These are phyloP conservation scores for Candida caryicola DNA, from an alignment of 805 yeast species.

Conservation along the genomic window DNA sequence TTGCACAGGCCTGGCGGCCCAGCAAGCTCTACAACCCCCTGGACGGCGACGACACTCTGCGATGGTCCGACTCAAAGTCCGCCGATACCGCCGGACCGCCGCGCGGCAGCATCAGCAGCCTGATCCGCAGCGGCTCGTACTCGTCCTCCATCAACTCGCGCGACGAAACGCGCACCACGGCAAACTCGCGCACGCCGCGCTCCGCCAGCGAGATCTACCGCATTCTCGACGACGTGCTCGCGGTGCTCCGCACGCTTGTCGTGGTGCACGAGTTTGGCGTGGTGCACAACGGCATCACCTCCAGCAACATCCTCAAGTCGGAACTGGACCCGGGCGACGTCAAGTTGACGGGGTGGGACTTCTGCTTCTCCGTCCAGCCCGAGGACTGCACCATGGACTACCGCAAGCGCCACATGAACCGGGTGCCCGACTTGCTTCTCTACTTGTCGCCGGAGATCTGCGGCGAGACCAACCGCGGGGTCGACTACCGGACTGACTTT, in stretches of 20 bases:
- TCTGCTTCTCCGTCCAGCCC: slow-evolving; percentile 36
- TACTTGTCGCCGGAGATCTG: slow-evolving; percentile 52
- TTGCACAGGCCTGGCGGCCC: slow-evolving; percentile 1
- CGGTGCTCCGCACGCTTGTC: slow-evolving; percentile 20
- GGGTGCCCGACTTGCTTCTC: slow-evolving; percentile 39
- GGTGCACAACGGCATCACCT: slow-evolving; percentile 47
- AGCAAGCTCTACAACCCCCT: no score
- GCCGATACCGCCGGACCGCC: slow-evolving; percentile 6
- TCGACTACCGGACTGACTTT: slow-evolving; percentile 48
- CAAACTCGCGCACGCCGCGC: slow-evolving; percentile 10
- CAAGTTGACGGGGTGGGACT: slow-evolving; percentile 48
- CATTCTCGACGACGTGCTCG: slow-evolving; percentile 22
- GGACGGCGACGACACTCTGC: neutral
- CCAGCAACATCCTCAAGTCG: slow-evolving; percentile 37
- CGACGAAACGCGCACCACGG: neutral
- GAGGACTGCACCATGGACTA: slow-evolving; percentile 44
- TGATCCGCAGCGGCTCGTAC: slow-evolving; percentile 6
- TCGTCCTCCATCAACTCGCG: slow-evolving; percentile 12
- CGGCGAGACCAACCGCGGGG: slow-evolving; percentile 34
- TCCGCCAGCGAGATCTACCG: slow-evolving; percentile 16
- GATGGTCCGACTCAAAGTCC: no score
- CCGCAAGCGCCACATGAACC: slow-evolving; percentile 38
- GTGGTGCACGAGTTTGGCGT: slow-evolving; percentile 41
- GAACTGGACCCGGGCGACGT: slow-evolving; percentile 26
- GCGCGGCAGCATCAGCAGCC: neutral